phyloP scores from a whole-genome alignment of 192 early-diverging fungal species.

The Coemansia sp. region DNA sequence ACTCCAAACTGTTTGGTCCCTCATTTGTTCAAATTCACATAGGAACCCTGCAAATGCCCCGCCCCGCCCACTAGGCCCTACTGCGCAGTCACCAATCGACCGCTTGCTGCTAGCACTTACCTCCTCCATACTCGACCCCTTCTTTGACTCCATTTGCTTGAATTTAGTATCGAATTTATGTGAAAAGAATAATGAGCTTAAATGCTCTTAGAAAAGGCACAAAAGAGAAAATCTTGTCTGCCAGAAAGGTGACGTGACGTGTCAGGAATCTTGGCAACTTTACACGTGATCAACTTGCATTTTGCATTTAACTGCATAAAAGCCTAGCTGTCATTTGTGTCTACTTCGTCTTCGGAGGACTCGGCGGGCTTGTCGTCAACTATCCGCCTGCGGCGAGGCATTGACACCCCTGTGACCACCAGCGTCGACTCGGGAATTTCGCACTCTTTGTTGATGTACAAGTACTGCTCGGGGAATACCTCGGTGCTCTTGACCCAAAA shows the following conservation, averaged over 20 bases:
- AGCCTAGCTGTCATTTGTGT: conserved; percentile 32
- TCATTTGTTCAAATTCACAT: background rate
- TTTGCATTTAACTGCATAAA: conserved; percentile 1
- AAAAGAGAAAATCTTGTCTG: too few relatives aligned
- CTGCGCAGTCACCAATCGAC: background rate
- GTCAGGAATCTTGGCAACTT: background rate
- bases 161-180: background rate
- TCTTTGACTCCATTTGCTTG: conserved; percentile 8
- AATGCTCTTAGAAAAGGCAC: background rate
- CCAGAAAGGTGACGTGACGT: too few relatives aligned
- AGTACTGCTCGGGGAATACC: conserved; percentile 49
- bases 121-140: conserved; percentile 31
- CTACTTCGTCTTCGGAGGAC: conserved; percentile 37
- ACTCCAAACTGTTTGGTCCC: background rate
- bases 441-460: conserved; percentile 51
- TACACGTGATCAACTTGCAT: conserved; percentile 2
- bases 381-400: background rate
- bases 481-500: conserved; percentile 48
- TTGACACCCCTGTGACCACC: conserved; percentile 27
- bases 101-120: conserved; percentile 8
- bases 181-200: conserved; percentile 1
- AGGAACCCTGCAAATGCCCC: background rate
- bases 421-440: conserved; percentile 51
- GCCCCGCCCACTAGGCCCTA: background rate
- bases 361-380: conserved; percentile 6